These are phyloP conservation scores for Rosa lucieae DNA, from an alignment of 306 rosid genomes.

Conservation along the genomic window DNA sequence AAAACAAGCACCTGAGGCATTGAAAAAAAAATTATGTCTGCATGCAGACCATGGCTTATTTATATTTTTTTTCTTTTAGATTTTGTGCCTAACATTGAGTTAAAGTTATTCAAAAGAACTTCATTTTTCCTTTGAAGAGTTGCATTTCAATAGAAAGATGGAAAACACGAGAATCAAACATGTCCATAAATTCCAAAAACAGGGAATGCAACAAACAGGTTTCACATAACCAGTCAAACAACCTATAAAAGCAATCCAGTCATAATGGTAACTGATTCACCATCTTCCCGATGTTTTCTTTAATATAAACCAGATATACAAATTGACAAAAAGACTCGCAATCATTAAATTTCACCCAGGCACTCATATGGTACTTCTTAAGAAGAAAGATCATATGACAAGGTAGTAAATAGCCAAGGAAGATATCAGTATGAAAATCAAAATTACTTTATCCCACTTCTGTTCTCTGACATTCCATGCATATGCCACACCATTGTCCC, in stretches of 20 bases:
- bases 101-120: neutral
- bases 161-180: neutral
- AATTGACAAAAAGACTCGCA: neutral
- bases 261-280: neutral
- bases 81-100: neutral
- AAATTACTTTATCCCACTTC: slow-evolving; percentile 91
- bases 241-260: neutral
- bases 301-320: neutral
- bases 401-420: slow-evolving; percentile 9
- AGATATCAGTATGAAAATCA: slow-evolving; percentile 17
- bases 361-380: neutral
- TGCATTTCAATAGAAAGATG: neutral
- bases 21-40: neutral
- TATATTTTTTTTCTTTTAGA: neutral
- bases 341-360: neutral
- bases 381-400: neutral
- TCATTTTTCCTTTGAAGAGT: neutral
- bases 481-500: slow-evolving; percentile 96
- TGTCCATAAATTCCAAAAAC: neutral
- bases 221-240: too few species aligned
- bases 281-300: neutral
- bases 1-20: neutral
- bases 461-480: slow-evolving; percentile 78
- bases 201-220: neutral
- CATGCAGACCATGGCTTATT: neutral